Base-by-base conservation (phyloP, 805 yeast species). In the Metschnikowia peoriensis region DNA sequence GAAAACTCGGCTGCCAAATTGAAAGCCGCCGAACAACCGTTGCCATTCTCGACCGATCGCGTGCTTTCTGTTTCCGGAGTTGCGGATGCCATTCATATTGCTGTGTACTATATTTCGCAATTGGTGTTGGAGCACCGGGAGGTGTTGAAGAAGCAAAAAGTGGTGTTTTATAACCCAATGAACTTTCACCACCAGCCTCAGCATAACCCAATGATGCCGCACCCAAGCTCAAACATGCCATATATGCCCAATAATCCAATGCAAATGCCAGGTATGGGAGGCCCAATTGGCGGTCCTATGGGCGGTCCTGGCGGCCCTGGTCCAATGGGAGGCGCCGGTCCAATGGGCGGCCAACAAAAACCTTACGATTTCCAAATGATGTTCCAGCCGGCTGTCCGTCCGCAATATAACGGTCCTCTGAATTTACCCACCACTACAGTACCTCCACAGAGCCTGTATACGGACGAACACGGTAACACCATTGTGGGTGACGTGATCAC, bases 61-160 rank as follows among this genome's bases (percentile, higher is more conserved):
- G 75, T 87, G 17, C 71, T 90, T 45, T 76, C 83, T 27, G 79
- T 89, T 7, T 73, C 79, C 6, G 96, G 96, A 7, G 93, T 88
- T 12, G 90, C 91, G 1, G 96, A 89, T 70, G 91, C 96, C 1
- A 81, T 90, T 41, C 96, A 88, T 64, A 88, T 89, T 59, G 96
- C 96, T 9, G 75, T 84, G 0, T 88, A 85, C 67, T 86, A 85
- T 64, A 77, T 88, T 51, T 84, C 88, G 1, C 87, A 84, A 66
- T 85, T 88, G 3, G 76, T 85, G 50, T 64, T 83, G 47, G 86
- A 83, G 57, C 85, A 84, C 62, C 79, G 80, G 54, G 83, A 79
- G 55, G 58, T 68, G 32, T 69, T 75, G 50, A 78, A 81, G 57
- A 78, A 80, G 61, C 70, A 78, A n/a, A 84, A 84, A 61, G 73